Percentiles rank a stretch among this genome's conserved stretches.
These are phyloP conservation scores for Malbranchea cinnamomea DNA, from an alignment of 2,329 filamentous ascomycete genomes.

Conservation along the genomic window DNA sequence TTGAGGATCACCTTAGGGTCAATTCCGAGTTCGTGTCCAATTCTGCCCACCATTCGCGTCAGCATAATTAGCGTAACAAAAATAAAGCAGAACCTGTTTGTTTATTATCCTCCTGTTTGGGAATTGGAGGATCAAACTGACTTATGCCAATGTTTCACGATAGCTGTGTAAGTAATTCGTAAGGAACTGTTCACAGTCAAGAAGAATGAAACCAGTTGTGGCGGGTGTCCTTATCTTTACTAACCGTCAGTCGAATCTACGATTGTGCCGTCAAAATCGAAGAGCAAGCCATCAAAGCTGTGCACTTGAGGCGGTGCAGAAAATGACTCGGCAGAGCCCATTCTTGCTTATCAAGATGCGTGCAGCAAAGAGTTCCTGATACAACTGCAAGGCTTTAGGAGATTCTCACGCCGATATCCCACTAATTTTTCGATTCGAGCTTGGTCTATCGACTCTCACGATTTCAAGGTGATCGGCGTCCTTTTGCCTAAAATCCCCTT, in stretches of 20 bases:
- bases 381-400: too few relatives aligned
- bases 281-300: slow-evolving; percentile 30
- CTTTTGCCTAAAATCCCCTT: too few relatives aligned
- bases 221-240: too few relatives aligned
- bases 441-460: too few relatives aligned
- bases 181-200: neutral
- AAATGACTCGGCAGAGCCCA: slow-evolving; percentile 18
- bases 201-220: neutral
- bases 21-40: slow-evolving; percentile 66
- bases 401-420: too few relatives aligned
- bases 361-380: neutral
- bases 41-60: slow-evolving; percentile 19
- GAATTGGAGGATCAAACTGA: too few relatives aligned
- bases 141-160: slow-evolving; percentile 50
- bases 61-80: neutral
- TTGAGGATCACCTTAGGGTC: slow-evolving; percentile 71
- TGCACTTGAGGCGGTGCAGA: slow-evolving; percentile 25
- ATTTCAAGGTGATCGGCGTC: too few relatives aligned
- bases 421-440: too few relatives aligned
- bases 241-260: slow-evolving; percentile 32
- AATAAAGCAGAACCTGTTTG: neutral
- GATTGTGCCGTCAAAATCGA: slow-evolving; percentile 35
- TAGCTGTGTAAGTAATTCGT: slow-evolving; percentile 26
- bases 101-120: neutral
- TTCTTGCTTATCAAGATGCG: neutral